Evolutionary conservation across 2,329 filamentous ascomycete species (phyloP).

Genomic region (Balansia obtecta): DNA sequence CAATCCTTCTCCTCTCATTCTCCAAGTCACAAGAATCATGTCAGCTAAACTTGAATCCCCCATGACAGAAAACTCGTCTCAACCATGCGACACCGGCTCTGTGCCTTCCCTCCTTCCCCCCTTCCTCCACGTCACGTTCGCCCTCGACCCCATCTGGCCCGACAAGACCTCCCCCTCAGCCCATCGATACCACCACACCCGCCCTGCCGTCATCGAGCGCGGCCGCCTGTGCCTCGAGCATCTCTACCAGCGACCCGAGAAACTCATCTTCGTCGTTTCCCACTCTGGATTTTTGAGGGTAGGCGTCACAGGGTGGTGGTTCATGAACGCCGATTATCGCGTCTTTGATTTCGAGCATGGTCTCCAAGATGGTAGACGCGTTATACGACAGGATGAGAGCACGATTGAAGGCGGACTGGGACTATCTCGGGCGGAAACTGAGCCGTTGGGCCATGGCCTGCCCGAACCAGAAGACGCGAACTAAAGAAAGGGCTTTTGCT

Average conservation of each 20-base stretch:
- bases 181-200: conserved; percentile 38
- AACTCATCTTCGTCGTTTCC: conserved; percentile 50
- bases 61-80: conserved; percentile 34
- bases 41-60: too few relatives aligned
- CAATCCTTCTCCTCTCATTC: background rate
- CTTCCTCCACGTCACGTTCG: conserved; percentile 47
- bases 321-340: conserved; percentile 51
- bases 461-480: background rate
- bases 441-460: conserved; percentile 22
- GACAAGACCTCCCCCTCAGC: conserved; percentile 42
- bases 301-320: conserved; percentile 42
- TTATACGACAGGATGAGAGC: conserved; percentile 33
- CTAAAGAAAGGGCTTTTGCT: background rate
- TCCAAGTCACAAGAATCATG: background rate
- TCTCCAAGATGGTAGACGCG: conserved; percentile 10
- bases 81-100: conserved; percentile 51
- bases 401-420: conserved; percentile 24
- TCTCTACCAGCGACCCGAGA: conserved; percentile 42
- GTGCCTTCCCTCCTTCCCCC: conserved; percentile 27
- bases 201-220: conserved; percentile 39
- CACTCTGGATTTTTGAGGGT: conserved; percentile 52
- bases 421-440: conserved; percentile 20
- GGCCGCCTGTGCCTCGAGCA: conserved; percentile 37
- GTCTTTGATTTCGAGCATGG: conserved; percentile 40
- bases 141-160: conserved; percentile 47